These are phyloP conservation scores for Penicillium sclerotiorum DNA, from an alignment of 2,329 filamentous ascomycete genomes.

Conservation along the genomic window DNA sequence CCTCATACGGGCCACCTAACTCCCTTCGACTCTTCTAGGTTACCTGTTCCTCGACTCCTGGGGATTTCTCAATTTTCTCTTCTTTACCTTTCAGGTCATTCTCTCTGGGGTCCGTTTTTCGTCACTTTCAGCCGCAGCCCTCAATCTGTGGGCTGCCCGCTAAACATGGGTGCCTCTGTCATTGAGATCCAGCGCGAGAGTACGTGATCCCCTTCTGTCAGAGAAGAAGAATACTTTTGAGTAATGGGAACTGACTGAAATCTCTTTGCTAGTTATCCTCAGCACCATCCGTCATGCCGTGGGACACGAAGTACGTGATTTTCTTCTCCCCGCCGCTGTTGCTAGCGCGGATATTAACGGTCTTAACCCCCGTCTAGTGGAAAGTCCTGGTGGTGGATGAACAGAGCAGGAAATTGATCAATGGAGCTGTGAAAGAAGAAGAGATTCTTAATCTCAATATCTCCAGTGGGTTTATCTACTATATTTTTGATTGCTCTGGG, in stretches of 20 bases:
- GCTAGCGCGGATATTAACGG: constrained; percentile 31
- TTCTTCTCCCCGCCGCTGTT: constrained; percentile 24
- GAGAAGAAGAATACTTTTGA: background rate
- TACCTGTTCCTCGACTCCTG: background rate
- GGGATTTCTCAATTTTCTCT: background rate
- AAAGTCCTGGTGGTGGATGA: constrained; percentile 93
- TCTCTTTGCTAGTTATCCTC: constrained; percentile 63
- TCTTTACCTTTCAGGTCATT: background rate
- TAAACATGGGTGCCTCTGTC: constrained; percentile 76
- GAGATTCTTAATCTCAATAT: constrained; percentile 96
- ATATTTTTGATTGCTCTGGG: background rate
- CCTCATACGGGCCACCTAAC: constrained; percentile 26
- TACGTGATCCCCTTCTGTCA: constrained; percentile 48
- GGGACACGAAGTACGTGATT: constrained; percentile 69
- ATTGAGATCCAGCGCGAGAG: constrained; percentile 81
- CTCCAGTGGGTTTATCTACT: constrained; percentile 68
- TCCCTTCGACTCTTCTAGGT: background rate
- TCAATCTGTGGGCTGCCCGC: constrained; percentile 35
- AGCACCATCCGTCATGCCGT: constrained; percentile 76
- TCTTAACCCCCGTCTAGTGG: constrained; percentile 64
- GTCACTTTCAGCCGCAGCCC: constrained; percentile 14
- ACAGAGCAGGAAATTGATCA: constrained; percentile 78
- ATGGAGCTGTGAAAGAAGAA: constrained; percentile 92
- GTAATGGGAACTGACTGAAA: background rate
- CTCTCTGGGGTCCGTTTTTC: constrained; percentile 4